Base-by-base conservation (phyloP, 345 rosid genomes). In the Boechera divaricarpa region DNA sequence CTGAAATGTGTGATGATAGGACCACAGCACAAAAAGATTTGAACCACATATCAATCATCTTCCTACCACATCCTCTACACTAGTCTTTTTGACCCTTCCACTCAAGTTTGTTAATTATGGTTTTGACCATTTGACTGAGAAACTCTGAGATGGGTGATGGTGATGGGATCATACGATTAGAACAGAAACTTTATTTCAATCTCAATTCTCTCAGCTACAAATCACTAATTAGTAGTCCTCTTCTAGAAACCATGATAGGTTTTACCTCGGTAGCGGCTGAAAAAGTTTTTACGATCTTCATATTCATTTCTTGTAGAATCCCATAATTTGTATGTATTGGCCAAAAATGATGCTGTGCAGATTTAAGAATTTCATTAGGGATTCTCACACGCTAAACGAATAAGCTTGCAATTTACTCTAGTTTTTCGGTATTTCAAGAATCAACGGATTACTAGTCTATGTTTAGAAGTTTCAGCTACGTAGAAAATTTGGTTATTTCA, bases 11-110 rank as follows among this genome's bases (percentile, higher is more conserved):
- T 52, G 55, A 18, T 42, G 67, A 31, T 65, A 55, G 39, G n/a
- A 28, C 29, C 59, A 57, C 58, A 47, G 66, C 53, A 35, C 79
- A 59, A 67, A 48, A 48, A 41, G 2, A 24, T 28, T 29, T 21
- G 63, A 42, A 76, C 16, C 31, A 62, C 58, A 42, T 8, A 36
- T 67, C 53, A 41, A 41, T 39, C 62, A 67, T 67, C 26, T 28
- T 58, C 18, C 4, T 65, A 45, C 47, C 36, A 35, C 29, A 41
- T 54, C 31, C 26, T 55, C 45, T 55, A 63, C 36, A 3, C 41
- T 66, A 26, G 10, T 66, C 78, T 58, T 58, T 67, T 67, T 67
- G 67, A 75, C 79, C 67, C 2, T 57, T 29, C 79, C 79, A 67
- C 73, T 47, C 26, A 38, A 45, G 0, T 45, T 45, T 76, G 69